phyloP scores from a whole-genome alignment of 257 asterid genomes.

The Anisodus acutangulus region DNA sequence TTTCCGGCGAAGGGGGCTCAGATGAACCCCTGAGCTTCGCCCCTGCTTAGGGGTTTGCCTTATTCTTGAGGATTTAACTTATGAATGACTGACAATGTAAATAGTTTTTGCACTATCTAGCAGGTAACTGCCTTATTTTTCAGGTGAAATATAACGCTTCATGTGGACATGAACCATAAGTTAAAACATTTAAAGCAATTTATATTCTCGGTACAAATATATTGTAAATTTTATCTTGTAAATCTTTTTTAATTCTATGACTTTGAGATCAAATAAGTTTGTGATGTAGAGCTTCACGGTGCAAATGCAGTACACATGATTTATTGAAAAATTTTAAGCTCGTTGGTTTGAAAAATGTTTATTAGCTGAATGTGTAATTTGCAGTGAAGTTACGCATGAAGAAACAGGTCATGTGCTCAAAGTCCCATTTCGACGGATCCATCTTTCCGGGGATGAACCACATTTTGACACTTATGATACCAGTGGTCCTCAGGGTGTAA shows the following conservation, averaged over 20 bases:
- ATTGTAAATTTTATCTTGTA: neutral
- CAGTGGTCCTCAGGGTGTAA: constrained; percentile 88
- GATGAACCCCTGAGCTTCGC: too few species aligned
- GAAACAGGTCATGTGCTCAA: constrained; percentile 76
- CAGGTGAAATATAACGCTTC: neutral
- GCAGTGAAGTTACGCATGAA: constrained; percentile 83
- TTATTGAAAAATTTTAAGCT: neutral
- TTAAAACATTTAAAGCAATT: too few species aligned
- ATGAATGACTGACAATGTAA: neutral
- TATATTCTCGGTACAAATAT: too few species aligned
- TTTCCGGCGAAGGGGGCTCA: too few species aligned
- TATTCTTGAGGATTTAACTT: neutral
- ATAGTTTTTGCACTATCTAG: neutral
- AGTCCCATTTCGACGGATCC: constrained; percentile 91
- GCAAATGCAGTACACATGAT: neutral
- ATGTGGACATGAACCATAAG: too few species aligned
- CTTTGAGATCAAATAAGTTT: neutral
- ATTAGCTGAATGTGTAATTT: constrained; percentile 34
- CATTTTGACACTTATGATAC: constrained; percentile 97
- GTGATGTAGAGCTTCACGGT: neutral
- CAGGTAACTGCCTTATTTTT: neutral
- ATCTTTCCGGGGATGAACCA: constrained; percentile 79
- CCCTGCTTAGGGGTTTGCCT: too few species aligned
- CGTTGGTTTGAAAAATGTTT: neutral
- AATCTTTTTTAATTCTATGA: neutral